These are phyloP conservation scores for Boechera divaricarpa DNA, from an alignment of 345 rosid genomes.

Conservation along the genomic window DNA sequence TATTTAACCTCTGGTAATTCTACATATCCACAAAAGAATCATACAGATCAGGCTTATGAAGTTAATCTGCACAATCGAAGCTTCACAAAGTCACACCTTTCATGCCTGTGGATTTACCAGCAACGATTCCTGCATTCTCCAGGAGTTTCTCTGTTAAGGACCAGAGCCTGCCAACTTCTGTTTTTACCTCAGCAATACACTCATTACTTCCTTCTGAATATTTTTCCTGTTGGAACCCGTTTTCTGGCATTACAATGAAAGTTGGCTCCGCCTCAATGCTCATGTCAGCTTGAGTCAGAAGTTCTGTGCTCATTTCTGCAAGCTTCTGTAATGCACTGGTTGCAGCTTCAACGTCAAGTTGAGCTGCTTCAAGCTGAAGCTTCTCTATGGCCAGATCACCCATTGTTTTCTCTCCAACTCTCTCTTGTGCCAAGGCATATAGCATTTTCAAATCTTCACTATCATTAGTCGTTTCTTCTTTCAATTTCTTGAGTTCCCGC, in stretches of 20 bases:
- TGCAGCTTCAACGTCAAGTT: conserved; percentile 86
- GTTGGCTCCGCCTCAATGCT: conserved; percentile 49
- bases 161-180: conserved; percentile 62
- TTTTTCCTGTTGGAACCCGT: conserved; percentile 19
- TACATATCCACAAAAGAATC: conserved; percentile 34
- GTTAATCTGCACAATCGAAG: conserved; percentile 31
- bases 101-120: conserved; percentile 34
- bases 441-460: conserved; percentile 65
- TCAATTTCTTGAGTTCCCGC: conserved; percentile 56
- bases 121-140: conserved; percentile 65
- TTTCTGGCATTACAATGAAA: conserved; percentile 30
- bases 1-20: conserved; percentile 6
- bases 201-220: conserved; percentile 44
- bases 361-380: conserved; percentile 82
- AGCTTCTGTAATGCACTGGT: conserved; percentile 69
- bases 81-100: conserved; percentile 36
- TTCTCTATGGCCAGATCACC: conserved; percentile 79
- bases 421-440: conserved; percentile 69
- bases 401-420: conserved; percentile 62
- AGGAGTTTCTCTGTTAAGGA: conserved; percentile 69
- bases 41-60: conserved; percentile 27
- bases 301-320: conserved; percentile 70
- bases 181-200: conserved; percentile 54
- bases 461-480: conserved; percentile 68
- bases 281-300: conserved; percentile 56